These are phyloP conservation scores for Lumnitzera littorea DNA, from an alignment of 345 rosid genomes.

Conservation along the genomic window DNA sequence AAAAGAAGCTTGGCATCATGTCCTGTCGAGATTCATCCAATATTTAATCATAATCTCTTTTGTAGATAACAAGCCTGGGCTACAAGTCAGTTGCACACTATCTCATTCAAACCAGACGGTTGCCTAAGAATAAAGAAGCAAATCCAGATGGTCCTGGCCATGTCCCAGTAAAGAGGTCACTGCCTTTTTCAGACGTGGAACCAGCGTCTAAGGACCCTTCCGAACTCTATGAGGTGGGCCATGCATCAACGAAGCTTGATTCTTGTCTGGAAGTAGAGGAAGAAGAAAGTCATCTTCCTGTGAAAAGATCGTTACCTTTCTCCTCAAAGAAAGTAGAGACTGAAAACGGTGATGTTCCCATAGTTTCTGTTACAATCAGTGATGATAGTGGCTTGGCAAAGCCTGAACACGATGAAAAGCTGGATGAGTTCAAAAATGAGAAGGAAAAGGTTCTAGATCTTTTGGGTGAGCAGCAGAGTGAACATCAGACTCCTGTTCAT, in stretches of 20 bases:
- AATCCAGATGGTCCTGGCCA: slow-evolving; percentile 22
- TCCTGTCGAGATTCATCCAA: slow-evolving; percentile 1
- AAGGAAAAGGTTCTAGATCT: slow-evolving; percentile 12
- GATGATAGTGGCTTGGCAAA: not conserved
- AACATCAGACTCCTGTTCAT: not conserved
- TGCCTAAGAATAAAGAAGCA: slow-evolving; percentile 22
- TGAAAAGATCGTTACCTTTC: slow-evolving; percentile 55
- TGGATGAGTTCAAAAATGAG: slow-evolving; percentile 6
- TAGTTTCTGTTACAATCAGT: slow-evolving; percentile 1
- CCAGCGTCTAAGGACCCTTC: not conserved
- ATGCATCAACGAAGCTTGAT: too few species aligned
- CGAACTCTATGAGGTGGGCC: not conserved
- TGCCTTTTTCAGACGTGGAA: slow-evolving; percentile 8
- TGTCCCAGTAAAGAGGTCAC: slow-evolving; percentile 22
- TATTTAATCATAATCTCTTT: slow-evolving; percentile 9
- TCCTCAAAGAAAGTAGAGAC: slow-evolving; percentile 21
- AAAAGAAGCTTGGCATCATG: not conserved
- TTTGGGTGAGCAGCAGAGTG: not conserved
- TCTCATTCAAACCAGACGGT: slow-evolving; percentile 54
- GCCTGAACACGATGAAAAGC: not conserved
- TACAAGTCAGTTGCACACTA: slow-evolving; percentile 95
- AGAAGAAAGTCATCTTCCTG: slow-evolving; percentile 7
- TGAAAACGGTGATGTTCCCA: slow-evolving; percentile 5
- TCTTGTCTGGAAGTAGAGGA: not conserved
- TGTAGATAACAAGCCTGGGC: slow-evolving; percentile 57